phyloP scores from a whole-genome alignment of 305 asterid genomes.

The Fraxinus sp. region DNA sequence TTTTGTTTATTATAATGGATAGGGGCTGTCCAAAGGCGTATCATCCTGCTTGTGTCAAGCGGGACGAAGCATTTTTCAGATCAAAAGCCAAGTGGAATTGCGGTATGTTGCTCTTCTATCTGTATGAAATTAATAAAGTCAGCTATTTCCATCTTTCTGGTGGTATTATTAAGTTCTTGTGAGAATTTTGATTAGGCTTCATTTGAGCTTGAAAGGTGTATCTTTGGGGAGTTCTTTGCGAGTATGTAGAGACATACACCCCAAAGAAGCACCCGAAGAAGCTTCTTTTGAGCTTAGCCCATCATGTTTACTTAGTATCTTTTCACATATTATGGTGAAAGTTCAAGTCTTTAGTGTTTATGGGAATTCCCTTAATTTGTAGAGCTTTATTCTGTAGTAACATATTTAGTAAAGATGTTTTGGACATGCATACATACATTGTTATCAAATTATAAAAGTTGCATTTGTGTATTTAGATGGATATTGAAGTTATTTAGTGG shows the following conservation, averaged over 20 bases:
- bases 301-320: neutral
- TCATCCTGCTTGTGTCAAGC: conserved; percentile 72
- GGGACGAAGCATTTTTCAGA: conserved; percentile 65
- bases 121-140: conserved; percentile 10
- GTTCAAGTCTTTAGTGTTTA: conserved; percentile 2
- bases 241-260: neutral
- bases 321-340: conserved; percentile 7
- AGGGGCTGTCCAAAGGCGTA: conserved; percentile 92
- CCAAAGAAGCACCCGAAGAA: neutral
- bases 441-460: neutral
- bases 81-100: conserved; percentile 70
- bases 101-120: conserved; percentile 46
- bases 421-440: neutral
- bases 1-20: conserved; percentile 24
- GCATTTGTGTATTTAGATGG: conserved; percentile 11
- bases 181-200: neutral
- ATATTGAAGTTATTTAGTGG: neutral
- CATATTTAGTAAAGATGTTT: conserved; percentile 5
- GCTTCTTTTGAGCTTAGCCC: neutral
- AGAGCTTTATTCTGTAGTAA: neutral
- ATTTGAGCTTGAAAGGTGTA: neutral
- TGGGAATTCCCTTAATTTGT: neutral
- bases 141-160: neutral
- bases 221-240: neutral
- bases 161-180: neutral